These are phyloP conservation scores for Mortierella sp. DNA, from an alignment of 371 early-diverging fungal species.

Conservation along the genomic window DNA sequence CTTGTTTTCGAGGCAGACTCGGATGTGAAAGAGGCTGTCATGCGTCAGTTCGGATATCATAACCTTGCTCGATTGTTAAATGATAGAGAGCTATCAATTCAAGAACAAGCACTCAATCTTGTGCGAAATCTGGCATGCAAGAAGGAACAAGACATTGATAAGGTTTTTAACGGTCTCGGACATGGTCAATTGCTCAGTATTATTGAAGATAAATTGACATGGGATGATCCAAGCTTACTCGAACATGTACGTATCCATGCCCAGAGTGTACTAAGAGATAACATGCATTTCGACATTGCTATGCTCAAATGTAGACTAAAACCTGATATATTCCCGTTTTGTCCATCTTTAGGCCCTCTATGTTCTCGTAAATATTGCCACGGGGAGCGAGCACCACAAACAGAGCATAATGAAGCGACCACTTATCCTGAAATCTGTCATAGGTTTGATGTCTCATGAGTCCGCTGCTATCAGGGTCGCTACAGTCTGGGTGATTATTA, in stretches of 20 bases:
- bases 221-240: constrained; percentile 54
- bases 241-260: constrained; percentile 55
- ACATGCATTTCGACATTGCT: background rate
- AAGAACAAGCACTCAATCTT: constrained; percentile 86
- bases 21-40: constrained; percentile 75
- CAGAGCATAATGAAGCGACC: constrained; percentile 70
- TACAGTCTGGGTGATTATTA: constrained; percentile 85
- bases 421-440: constrained; percentile 66
- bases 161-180: constrained; percentile 80
- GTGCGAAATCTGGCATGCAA: constrained; percentile 85
- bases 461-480: constrained; percentile 77
- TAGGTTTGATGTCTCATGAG: constrained; percentile 73
- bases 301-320: background rate
- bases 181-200: constrained; percentile 70
- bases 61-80: constrained; percentile 69
- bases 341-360: constrained; percentile 68
- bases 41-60: constrained; percentile 76
- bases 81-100: constrained; percentile 72
- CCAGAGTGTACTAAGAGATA: background rate
- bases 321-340: background rate
- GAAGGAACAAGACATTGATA: constrained; percentile 74
- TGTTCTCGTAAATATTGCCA: constrained; percentile 80
- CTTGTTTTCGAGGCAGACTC: constrained; percentile 80
- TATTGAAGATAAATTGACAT: constrained; percentile 74
- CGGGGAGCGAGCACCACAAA: constrained; percentile 78